A percentile compares a stretch with the other conserved stretches of the same genome.
Evolutionary conservation across 1,139 yeast genomes (phyloP).

Genomic region (Trichomonascaceae sp.): DNA sequence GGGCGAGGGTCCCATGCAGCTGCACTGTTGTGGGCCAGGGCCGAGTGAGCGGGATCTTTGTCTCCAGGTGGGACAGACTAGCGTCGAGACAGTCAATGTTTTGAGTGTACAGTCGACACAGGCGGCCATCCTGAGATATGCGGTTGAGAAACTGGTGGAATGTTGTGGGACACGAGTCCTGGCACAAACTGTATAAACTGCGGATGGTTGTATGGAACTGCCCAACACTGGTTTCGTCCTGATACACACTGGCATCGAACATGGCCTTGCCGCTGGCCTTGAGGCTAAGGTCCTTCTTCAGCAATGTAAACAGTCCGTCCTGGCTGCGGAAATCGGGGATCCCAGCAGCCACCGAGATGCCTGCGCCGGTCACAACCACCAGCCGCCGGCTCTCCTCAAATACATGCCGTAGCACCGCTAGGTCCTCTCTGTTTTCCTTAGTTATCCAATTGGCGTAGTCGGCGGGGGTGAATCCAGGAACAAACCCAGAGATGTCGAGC

Average conservation of each 20-base stretch:
- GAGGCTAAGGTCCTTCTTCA: constrained; percentile 32
- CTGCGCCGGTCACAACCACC: constrained; percentile 62
- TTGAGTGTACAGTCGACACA: constrained; percentile 48
- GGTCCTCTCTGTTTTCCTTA: constrained; percentile 12
- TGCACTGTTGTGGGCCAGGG: constrained; percentile 50
- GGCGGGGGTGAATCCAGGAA: constrained; percentile 1
- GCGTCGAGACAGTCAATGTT: constrained; percentile 36
- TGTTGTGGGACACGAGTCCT: constrained; percentile 51
- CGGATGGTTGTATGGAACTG: constrained; percentile 65
- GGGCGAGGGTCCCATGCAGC: constrained; percentile 65
- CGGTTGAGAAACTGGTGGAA: constrained; percentile 54
- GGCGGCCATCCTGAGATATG: constrained; percentile 47
- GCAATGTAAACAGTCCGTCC: constrained; percentile 59
- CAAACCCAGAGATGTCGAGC: constrained; percentile 8
- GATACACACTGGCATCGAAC: constrained; percentile 69
- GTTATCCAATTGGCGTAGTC: constrained; percentile 7
- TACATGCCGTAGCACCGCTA: constrained; percentile 19
- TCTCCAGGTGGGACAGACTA: constrained; percentile 33
- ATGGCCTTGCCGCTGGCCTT: constrained; percentile 54
- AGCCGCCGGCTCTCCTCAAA: constrained; percentile 24
- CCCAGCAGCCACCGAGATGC: constrained; percentile 81
- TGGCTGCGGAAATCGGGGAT: constrained; percentile 81
- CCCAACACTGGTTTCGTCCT: constrained; percentile 45
- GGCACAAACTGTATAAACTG: constrained; percentile 44
- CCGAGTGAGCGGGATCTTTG: constrained; percentile 31